Conservation (phyloP, 495 filamentous ascomycete species). For the Penicillium samsonianum region DNA sequence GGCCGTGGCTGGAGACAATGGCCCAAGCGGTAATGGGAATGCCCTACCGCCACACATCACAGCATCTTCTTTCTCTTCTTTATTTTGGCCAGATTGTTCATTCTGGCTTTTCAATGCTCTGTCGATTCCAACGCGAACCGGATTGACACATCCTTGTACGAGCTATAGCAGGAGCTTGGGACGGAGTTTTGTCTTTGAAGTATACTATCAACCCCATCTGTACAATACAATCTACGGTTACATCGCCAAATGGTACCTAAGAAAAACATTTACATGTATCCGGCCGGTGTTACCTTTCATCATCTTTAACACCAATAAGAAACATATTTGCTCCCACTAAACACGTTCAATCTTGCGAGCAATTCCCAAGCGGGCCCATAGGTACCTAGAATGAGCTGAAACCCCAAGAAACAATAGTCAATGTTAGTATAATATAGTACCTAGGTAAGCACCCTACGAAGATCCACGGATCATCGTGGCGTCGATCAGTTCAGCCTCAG, state of each 20-base stretch:
- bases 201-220: conserved; percentile 22
- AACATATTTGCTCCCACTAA: neutral
- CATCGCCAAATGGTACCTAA: conserved; percentile 12
- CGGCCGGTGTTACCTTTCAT: neutral
- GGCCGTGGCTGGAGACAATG: conserved; percentile 89
- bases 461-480: neutral
- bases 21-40: conserved; percentile 57
- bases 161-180: conserved; percentile 36
- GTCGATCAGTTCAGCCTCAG: neutral
- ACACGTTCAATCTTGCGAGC: neutral
- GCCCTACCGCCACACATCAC: neutral
- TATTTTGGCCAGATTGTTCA: conserved; percentile 14
- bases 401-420: neutral
- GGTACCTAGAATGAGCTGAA: neutral
- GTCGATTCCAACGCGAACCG: conserved; percentile 14
- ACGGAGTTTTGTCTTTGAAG: conserved; percentile 34
- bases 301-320: neutral
- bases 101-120: conserved; percentile 32
- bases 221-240: conserved; percentile 25
- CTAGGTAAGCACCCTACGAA: neutral
- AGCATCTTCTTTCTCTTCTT: conserved; percentile 20
- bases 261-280: conserved; percentile 4
- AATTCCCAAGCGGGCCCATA: neutral
- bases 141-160: conserved; percentile 28
- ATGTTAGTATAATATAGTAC: neutral